These are phyloP conservation scores for Penicillium coffeae DNA, from an alignment of 495 filamentous ascomycete species.

Conservation along the genomic window DNA sequence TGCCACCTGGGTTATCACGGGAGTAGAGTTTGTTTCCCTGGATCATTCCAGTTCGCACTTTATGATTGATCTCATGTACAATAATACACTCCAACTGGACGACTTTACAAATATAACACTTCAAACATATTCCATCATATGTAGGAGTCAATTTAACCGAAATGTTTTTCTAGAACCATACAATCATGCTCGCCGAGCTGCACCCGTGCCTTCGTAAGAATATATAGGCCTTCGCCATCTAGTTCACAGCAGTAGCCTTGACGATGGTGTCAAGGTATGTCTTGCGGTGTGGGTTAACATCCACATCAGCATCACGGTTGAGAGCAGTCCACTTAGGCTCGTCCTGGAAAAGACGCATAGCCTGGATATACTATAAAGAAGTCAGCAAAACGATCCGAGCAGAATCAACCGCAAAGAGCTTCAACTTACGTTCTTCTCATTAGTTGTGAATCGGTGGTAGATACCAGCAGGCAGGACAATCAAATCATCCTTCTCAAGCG, in stretches of 20 bases:
- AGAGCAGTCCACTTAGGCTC: slow-evolving; percentile 98
- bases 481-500: slow-evolving; percentile 65
- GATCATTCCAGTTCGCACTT: not conserved
- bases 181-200: not conserved
- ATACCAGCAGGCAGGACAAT: slow-evolving; percentile 94
- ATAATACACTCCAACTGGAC: not conserved
- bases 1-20: slow-evolving; percentile 20
- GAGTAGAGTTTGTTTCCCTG: slow-evolving; percentile 6
- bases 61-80: not conserved
- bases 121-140: no score
- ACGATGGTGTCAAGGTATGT: slow-evolving; percentile 58
- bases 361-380: slow-evolving; percentile 74
- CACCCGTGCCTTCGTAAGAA: no score
- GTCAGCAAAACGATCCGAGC: slow-evolving; percentile 11
- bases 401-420: not conserved
- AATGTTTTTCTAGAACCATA: no score
- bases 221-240: not conserved
- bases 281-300: slow-evolving; percentile 72
- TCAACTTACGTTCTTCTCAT: slow-evolving; percentile 80
- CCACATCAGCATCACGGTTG: slow-evolving; percentile 74
- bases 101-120: no score
- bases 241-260: slow-evolving; percentile 15
- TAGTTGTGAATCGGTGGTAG: slow-evolving; percentile 95
- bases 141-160: no score
- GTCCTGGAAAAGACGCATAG: slow-evolving; percentile 96